Evolutionary conservation across 2,329 filamentous ascomycete genomes (phyloP).

Genomic region (Fusarium sororula): DNA sequence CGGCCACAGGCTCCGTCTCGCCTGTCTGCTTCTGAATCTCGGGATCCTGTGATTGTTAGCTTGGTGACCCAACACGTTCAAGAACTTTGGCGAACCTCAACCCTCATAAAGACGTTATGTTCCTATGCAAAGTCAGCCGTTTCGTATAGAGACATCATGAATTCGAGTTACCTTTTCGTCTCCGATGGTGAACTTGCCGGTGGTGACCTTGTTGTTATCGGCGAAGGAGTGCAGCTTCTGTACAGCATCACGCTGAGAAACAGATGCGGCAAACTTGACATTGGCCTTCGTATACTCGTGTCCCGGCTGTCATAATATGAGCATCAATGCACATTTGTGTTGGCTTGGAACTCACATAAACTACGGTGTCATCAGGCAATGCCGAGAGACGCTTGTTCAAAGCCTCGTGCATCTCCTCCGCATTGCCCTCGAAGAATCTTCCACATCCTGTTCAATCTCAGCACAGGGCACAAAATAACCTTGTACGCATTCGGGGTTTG

Average conservation of each 20-base stretch:
- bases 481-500: neutral
- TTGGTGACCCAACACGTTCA: neutral
- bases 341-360: slow-evolving; percentile 71
- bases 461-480: neutral
- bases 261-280: slow-evolving; percentile 83
- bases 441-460: slow-evolving; percentile 74
- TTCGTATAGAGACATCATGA: neutral
- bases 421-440: slow-evolving; percentile 92
- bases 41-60: slow-evolving; percentile 67
- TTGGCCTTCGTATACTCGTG: slow-evolving; percentile 99
- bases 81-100: slow-evolving; percentile 66
- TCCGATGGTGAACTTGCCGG: slow-evolving; percentile 95
- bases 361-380: slow-evolving; percentile 88
- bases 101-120: slow-evolving; percentile 97
- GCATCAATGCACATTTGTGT: neutral
- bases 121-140: slow-evolving; percentile 59
- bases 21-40: slow-evolving; percentile 85
- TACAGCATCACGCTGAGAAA: slow-evolving; percentile 78
- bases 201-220: slow-evolving; percentile 83
- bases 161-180: slow-evolving; percentile 82
- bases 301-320: slow-evolving; percentile 69
- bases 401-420: slow-evolving; percentile 91
- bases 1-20: slow-evolving; percentile 79
- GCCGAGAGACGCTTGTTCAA: slow-evolving; percentile 84
- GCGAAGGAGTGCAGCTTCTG: slow-evolving; percentile 82